phyloP scores from a whole-genome alignment of 2,329 filamentous ascomycete genomes.

The Aspergillus texensis region DNA sequence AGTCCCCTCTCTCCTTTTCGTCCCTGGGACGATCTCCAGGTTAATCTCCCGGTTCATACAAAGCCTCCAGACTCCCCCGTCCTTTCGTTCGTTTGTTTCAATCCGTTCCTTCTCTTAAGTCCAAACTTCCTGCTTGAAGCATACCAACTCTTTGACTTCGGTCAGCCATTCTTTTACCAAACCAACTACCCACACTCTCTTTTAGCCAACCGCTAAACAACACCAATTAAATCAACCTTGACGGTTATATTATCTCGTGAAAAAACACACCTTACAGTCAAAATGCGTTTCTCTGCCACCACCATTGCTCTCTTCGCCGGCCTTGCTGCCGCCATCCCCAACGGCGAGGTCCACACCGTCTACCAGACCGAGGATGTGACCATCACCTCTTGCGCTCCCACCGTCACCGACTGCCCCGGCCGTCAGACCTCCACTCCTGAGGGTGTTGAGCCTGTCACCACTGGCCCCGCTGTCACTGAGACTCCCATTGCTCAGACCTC shows the following conservation, averaged over 20 bases:
- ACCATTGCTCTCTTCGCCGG: constrained; percentile 46
- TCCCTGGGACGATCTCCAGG: constrained; percentile 32
- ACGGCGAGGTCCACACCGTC: constrained; percentile 48
- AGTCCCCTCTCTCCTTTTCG: constrained; percentile 22
- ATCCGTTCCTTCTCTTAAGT: constrained; percentile 32
- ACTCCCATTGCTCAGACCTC: neutral
- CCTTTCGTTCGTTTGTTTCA: constrained; percentile 26
- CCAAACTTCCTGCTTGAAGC: constrained; percentile 37
- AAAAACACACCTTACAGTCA: constrained; percentile 30
- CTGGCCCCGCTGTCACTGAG: constrained; percentile 12
- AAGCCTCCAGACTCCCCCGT: constrained; percentile 34
- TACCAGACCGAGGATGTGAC: constrained; percentile 63
- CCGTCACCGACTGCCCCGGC: constrained; percentile 62
- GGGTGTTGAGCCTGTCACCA: constrained; percentile 23
- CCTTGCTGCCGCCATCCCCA: constrained; percentile 42
- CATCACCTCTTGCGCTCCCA: constrained; percentile 64
- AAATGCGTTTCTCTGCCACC: constrained; percentile 48
- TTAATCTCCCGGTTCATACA: constrained; percentile 46
- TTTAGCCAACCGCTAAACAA: constrained; percentile 4
- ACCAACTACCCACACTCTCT: constrained; percentile 40
- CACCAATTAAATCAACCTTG: constrained; percentile 29
- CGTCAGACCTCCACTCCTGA: constrained; percentile 27
- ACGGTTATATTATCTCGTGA: constrained; percentile 31
- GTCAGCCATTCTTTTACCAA: constrained; percentile 46
- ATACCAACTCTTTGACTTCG: constrained; percentile 43